Percentiles rank a stretch among this genome's conserved stretches.
These are phyloP conservation scores for Cryptococcus wingfieldii DNA, from an alignment of 1,284 basidiomycete genomes.

Conservation along the genomic window DNA sequence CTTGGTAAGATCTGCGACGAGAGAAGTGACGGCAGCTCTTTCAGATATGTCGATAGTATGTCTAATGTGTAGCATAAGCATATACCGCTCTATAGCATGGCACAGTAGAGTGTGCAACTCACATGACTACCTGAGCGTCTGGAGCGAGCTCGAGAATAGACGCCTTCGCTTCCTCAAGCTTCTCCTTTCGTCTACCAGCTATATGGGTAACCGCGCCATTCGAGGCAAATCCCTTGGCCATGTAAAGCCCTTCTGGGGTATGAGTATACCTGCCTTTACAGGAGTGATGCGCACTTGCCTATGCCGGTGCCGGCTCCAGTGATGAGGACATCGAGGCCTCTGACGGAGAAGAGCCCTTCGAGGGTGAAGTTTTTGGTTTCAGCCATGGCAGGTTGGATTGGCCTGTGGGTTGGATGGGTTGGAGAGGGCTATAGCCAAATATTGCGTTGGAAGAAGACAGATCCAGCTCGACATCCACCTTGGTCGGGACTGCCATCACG, in stretches of 20 bases:
- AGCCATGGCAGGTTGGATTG: too few species aligned
- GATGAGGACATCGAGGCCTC: conserved; percentile 21
- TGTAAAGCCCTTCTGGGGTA: conserved; percentile 16
- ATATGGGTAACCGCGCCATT: conserved; percentile 23
- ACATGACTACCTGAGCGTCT: conserved; percentile 15
- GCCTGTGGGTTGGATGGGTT: too few species aligned
- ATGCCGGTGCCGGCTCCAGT: conserved; percentile 26
- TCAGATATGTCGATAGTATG: conserved; percentile 17
- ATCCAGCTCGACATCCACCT: too few species aligned
- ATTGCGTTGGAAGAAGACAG: too few species aligned
- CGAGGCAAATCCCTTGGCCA: conserved; percentile 26
- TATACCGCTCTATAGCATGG: not conserved
- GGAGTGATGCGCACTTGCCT: conserved; percentile 6
- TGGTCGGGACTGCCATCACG: too few species aligned
- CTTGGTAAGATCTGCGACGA: conserved; percentile 6
- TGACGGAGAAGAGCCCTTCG: conserved; percentile 18
- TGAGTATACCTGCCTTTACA: not conserved
- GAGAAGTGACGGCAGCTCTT: conserved; percentile 7
- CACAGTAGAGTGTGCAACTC: not conserved
- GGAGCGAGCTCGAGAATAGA: conserved; percentile 7
- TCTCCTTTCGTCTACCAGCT: conserved; percentile 15
- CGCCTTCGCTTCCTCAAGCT: conserved; percentile 19
- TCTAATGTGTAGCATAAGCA: conserved; percentile 1
- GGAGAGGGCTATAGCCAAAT: too few species aligned
- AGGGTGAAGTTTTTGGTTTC: conserved; percentile 4